Base-by-base conservation (phyloP, 2,329 filamentous ascomycete genomes). In the Podosphaera aphanis region DNA sequence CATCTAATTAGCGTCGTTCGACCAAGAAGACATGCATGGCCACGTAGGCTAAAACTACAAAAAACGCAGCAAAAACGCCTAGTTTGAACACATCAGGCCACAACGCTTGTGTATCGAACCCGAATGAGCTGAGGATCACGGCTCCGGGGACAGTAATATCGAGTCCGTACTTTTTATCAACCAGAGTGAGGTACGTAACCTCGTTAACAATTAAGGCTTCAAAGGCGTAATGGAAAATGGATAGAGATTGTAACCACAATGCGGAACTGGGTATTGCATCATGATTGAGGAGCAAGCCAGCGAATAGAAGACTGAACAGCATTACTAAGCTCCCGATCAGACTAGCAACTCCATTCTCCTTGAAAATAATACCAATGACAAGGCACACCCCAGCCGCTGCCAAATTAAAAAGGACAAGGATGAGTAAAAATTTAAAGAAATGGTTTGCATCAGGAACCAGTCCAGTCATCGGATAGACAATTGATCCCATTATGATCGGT, bases 181-280 rank as follows among this genome's bases (percentile, higher is more conserved):
- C 74, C 21, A 98, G 71, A 0, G 82, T 88, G 38, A 98, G 68
- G 56, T 84, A 83, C 21, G 84, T 77, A 41, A 94, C 92, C 64
- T 98, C 90, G 58, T 95, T 98, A 55, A 98, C 90, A 51, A 95
- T 93, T 13, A 98, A 71, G 1, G 83, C 82, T 66, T 98, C 90
- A 55, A 95, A 95, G 4, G 80, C 88, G 59, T 93, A 98, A 60
- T 98, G 90, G 71, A 98, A 98, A 51, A 98, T 98, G 1, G 86
- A 94, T 7, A 98, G 66, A 64, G 73, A 75, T 66, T 98, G 90
- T 44, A 98, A 64, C 90, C 90, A 98, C 50, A 85, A 63, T 2
- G 88, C 82, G 1, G 83, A 74, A 43, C 73, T 69, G 1, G 90
- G 90, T 45, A 94, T 94, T 25, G 83, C 85, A 60, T 94, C 78